Evolutionary conservation across 148 eudicot genomes (phyloP).

Genomic region (Hydrangea macrophylla): DNA sequence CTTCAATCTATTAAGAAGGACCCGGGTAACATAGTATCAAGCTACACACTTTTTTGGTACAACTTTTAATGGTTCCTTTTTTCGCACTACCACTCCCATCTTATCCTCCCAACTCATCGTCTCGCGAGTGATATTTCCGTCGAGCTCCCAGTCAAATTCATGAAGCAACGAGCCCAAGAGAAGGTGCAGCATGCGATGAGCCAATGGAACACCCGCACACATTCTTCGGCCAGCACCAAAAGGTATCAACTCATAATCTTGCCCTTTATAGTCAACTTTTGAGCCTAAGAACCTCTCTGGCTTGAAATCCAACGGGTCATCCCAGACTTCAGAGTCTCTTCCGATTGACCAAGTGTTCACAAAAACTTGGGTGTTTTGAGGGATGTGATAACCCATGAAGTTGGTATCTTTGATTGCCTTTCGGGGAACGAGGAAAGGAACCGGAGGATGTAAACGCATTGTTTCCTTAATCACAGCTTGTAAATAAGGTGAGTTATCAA

Average conservation of each 20-base stretch:
- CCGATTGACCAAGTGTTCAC: constrained; percentile 22
- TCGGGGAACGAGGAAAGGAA: constrained; percentile 25
- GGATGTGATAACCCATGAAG: constrained; percentile 27
- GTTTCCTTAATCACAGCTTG: constrained; percentile 21
- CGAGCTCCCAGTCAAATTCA: constrained; percentile 26
- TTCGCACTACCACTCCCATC: constrained; percentile 19
- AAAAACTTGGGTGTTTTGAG: constrained; percentile 22
- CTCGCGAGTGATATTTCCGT: background rate
- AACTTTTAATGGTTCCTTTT: constrained; percentile 8
- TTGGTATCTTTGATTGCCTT: constrained; percentile 17
- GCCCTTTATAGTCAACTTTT: constrained; percentile 19
- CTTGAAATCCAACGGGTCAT: constrained; percentile 6
- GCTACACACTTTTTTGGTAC: constrained; percentile 3
- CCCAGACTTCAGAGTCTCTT: constrained; percentile 19
- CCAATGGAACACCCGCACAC: constrained; percentile 23
- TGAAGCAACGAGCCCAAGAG: constrained; percentile 23
- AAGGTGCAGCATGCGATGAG: constrained; percentile 16
- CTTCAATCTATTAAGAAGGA: too few species aligned
- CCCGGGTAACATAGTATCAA: too few species aligned
- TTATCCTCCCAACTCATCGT: constrained; percentile 17
- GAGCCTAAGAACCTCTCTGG: constrained; percentile 22
- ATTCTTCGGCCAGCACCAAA: constrained; percentile 32
- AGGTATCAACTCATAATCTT: constrained; percentile 22
- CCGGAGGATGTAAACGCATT: constrained; percentile 24
- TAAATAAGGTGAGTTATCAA: constrained; percentile 17